Evolutionary conservation across 495 filamentous ascomycete genomes (phyloP).

Genomic region (Penicillium paxilli): DNA sequence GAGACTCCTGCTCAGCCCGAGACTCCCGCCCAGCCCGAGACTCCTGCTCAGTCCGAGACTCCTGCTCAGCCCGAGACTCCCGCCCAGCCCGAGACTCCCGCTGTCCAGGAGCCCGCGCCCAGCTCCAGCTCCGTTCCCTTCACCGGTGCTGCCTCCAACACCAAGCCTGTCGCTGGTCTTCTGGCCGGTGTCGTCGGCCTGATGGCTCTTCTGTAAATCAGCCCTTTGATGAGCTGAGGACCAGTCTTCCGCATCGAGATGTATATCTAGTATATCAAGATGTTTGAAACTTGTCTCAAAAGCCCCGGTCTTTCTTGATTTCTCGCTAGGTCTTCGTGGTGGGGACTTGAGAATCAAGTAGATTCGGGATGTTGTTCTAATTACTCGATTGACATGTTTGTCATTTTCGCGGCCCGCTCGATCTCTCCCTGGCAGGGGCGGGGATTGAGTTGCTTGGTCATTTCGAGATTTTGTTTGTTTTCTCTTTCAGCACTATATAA

Average conservation of each 20-base stretch:
- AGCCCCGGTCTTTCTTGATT: constrained; percentile 2
- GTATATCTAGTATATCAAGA: too few species aligned
- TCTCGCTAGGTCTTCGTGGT: constrained; percentile 19
- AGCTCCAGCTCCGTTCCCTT: constrained; percentile 19
- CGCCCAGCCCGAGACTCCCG: constrained; percentile 8
- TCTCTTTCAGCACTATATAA: constrained; percentile 8
- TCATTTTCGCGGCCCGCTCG: constrained; percentile 18
- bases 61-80: constrained; percentile 4
- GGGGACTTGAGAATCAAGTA: constrained; percentile 9
- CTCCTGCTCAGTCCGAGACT: constrained; percentile 11
- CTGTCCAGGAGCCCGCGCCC: neutral
- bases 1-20: constrained; percentile 1
- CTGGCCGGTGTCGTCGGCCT: constrained; percentile 39
- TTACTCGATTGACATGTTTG: constrained; percentile 7
- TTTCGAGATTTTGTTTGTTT: constrained; percentile 26
- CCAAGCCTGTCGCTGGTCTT: constrained; percentile 38
- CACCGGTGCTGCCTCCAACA: constrained; percentile 35
- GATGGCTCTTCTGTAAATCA: constrained; percentile 42
- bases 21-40: constrained; percentile 2
- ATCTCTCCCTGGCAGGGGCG: constrained; percentile 1
- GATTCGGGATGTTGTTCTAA: constrained; percentile 7
- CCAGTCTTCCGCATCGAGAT: neutral
- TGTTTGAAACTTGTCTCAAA: neutral
- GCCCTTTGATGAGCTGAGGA: neutral
- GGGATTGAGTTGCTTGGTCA: constrained; percentile 26